Base-by-base conservation (phyloP, 208 protist genomes). In the Trypanosoma conorhini region DNA sequence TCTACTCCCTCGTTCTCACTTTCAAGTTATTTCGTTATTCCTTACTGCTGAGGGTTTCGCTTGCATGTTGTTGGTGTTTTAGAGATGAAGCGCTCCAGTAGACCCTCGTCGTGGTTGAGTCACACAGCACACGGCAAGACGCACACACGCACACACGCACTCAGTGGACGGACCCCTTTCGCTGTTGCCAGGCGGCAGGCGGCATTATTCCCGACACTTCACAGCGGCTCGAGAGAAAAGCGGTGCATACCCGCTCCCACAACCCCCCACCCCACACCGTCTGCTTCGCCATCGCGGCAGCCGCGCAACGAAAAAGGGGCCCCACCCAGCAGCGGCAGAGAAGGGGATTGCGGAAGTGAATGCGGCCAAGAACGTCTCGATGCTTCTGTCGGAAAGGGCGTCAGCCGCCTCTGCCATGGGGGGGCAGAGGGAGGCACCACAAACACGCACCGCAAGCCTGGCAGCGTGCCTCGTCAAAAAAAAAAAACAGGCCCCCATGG, bases 21-120 rank as follows among this genome's bases (percentile, higher is more conserved):
- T 46, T 46, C 42, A 46, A 46, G 1, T 1, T 21, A 46, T 46
- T 46, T 46, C 5, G 1, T 46, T 46, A 38, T 13, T 19, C 42
- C 42, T 46, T 12, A 1, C 4, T 8, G 7, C 17, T 54, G 17
- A 12, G 17, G 50, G 50, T 54, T 10, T 24, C n/a, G 9, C 50
- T 54, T 54, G 50, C 50, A 4, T 54, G 8, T 46, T 46, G 50
- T 54, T 54, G 22, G n/a, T 54, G 50, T 24, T 54, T 54, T 54
- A 54, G 7, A 21, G 50, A 54, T 54, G 22, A 54, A 54, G 50
- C 50, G 19, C 50, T 10, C 50, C 50, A 54, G 9, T 28, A 28
- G 17, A 46, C 1, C 50, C 50, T n/a, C 1, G 22, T 54, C 50
- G 50, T 54, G 50, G 26, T 54, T 8, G 19, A 26, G 7, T 54